Evolutionary conservation across 192 early-diverging fungal genomes (phyloP).

Genomic region (Entomortierella parvispora): DNA sequence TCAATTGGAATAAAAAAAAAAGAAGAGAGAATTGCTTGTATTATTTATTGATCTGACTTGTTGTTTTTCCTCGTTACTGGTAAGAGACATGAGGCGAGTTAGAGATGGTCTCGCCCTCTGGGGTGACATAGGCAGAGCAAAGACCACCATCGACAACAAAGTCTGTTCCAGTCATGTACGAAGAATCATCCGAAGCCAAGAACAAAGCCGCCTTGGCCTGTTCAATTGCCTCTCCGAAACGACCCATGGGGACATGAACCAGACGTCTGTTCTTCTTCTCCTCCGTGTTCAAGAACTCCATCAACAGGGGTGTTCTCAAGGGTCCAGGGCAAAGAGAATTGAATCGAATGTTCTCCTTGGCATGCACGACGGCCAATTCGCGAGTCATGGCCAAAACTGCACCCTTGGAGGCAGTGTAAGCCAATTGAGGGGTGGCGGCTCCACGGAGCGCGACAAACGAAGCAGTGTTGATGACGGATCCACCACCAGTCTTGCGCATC

Average conservation of each 20-base stretch:
- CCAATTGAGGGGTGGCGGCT: constrained; percentile 85
- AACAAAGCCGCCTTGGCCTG: constrained; percentile 85
- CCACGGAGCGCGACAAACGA: constrained; percentile 83
- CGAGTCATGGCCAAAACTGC: constrained; percentile 88
- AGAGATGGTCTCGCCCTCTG: constrained; percentile 45
- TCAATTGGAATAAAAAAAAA: background rate
- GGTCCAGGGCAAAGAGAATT: constrained; percentile 88
- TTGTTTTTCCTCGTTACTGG: constrained; percentile 39
- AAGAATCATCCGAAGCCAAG: constrained; percentile 81
- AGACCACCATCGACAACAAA: constrained; percentile 87
- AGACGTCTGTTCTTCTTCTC: constrained; percentile 86
- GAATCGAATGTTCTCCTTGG: constrained; percentile 87
- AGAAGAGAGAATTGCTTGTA: background rate
- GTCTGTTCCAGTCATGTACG: constrained; percentile 85
- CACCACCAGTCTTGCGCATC: constrained; percentile 76
- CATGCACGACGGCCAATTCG: constrained; percentile 85
- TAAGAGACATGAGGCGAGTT: constrained; percentile 43
- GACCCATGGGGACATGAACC: constrained; percentile 84
- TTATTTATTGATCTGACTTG: constrained; percentile 8
- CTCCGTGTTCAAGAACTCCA: constrained; percentile 85
- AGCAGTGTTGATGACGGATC: constrained; percentile 87
- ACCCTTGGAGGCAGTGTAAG: constrained; percentile 90
- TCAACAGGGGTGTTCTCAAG: constrained; percentile 78
- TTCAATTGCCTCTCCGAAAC: constrained; percentile 91
- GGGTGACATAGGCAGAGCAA: constrained; percentile 74